A percentile compares a stretch with the other conserved stretches of the same genome.
Evolutionary conservation across 2,329 filamentous ascomycete genomes (phyloP).

Genomic region (Colletotrichum salicis): DNA sequence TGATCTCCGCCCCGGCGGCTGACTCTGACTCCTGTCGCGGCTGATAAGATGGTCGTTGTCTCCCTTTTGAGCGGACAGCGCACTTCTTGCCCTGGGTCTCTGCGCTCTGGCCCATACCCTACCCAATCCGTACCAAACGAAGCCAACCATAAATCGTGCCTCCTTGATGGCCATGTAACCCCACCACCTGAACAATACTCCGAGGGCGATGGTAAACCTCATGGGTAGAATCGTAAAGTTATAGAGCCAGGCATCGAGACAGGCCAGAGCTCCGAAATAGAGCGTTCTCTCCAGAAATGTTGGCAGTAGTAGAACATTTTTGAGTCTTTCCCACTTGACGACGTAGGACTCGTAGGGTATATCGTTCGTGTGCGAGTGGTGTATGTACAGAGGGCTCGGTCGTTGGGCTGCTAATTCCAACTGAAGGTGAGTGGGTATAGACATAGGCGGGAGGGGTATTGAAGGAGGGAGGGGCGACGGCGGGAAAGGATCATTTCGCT

Average conservation of each 20-base stretch:
- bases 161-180: constrained; percentile 77
- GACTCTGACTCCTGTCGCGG: constrained; percentile 28
- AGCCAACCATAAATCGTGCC: constrained; percentile 75
- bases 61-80: constrained; percentile 8
- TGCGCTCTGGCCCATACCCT: constrained; percentile 74
- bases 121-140: constrained; percentile 82
- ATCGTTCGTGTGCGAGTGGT: constrained; percentile 66
- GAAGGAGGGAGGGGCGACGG: constrained; percentile 63
- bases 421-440: constrained; percentile 72
- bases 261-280: constrained; percentile 88
- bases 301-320: constrained; percentile 88
- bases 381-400: constrained; percentile 74
- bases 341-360: constrained; percentile 90
- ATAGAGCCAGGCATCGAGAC: constrained; percentile 95
- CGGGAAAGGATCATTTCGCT: constrained; percentile 44
- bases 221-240: constrained; percentile 95
- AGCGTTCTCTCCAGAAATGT: constrained; percentile 85
- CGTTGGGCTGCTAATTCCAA: constrained; percentile 71
- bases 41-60: constrained; percentile 8
- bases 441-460: constrained; percentile 74
- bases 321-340: constrained; percentile 89
- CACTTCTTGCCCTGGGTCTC: constrained; percentile 18
- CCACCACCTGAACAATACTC: constrained; percentile 84
- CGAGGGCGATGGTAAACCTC: constrained; percentile 83
- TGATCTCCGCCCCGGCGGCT: constrained; percentile 1